Percentiles rank a stretch among this genome's conserved stretches.
Evolutionary conservation across 1,284 basidiomycete genomes (phyloP).

Genomic region (Cutaneotrichosporon mucoides): DNA sequence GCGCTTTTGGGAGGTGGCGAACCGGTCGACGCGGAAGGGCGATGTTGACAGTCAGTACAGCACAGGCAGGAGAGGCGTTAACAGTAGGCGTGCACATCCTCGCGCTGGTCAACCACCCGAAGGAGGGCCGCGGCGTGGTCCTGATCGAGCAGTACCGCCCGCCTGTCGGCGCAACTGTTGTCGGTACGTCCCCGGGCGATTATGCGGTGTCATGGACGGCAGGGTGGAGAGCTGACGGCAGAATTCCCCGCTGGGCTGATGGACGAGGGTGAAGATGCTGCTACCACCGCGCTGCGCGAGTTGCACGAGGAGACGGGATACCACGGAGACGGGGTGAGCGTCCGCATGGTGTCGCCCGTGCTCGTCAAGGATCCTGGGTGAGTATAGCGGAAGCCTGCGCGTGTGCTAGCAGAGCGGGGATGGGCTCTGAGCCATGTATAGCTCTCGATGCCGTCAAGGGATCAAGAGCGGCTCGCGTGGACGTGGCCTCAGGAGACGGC

Average conservation of each 20-base stretch:
- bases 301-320: conserved; percentile 89
- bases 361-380: conserved; percentile 66
- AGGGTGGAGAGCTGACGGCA: conserved; percentile 33
- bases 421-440: too few species aligned
- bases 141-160: conserved; percentile 86
- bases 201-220: too few species aligned
- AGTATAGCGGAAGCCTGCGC: conserved; percentile 23
- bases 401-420: not conserved
- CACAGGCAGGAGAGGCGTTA: too few species aligned
- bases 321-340: conserved; percentile 44
- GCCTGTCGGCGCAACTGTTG: conserved; percentile 65
- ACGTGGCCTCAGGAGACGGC: too few species aligned
- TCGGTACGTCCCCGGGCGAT: conserved; percentile 55
- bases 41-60: conserved; percentile 68
- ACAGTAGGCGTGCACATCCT: conserved; percentile 70
- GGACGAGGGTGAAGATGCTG: conserved; percentile 71
- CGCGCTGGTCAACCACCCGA: conserved; percentile 67
- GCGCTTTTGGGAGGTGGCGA: conserved; percentile 81
- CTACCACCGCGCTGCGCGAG: conserved; percentile 70
- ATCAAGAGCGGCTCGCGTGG: too few species aligned
- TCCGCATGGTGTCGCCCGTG: conserved; percentile 64
- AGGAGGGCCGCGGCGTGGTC: conserved; percentile 60
- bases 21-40: conserved; percentile 68
- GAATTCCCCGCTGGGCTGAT: conserved; percentile 85
- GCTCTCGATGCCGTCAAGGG: too few species aligned